Base-by-base conservation (phyloP, 1,139 yeast genomes). In the Yamadazyma trypodendri region DNA sequence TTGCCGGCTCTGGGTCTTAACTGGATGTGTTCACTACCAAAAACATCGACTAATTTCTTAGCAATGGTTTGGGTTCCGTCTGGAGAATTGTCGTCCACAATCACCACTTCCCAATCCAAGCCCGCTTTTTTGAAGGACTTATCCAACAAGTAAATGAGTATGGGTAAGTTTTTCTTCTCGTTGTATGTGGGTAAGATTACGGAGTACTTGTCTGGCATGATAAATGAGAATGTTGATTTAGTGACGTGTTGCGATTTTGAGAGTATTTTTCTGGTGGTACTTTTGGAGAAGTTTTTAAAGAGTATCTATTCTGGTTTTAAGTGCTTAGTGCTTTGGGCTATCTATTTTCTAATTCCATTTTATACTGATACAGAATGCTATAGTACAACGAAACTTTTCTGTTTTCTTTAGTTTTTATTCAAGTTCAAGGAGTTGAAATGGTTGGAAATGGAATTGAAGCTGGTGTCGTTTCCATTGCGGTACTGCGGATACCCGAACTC, bases 11-110 rank as follows among this genome's bases (percentile, higher is more conserved):
- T 77, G 17, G 92, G 80, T 57, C 83, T 74, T 55, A 84, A 72
- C 45, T 80, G 75, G 41, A 84, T 78, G 50, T 75, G 84, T 24
- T 81, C 75, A 16, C 63, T 55, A 12, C 92, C 92, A 55, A 81
- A 84, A 12, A 81, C 67, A 31, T 66, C 62, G 49, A 81, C 75
- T 50, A 84, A 69, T 61, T 84, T 77, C 48, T 76, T 70, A 48
- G 90, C 90, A 36, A 84, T 71, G 21, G 77, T 83, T 58, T 82
- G 90, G 14, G 94, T 84, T 13, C 92, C 92, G 58, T 84, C 94
- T 32, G 94, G 94, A 3, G 90, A 82, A 46, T 77, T 80, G 55
- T 84, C 94, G 54, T 84, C 94, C 37, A 84, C 92, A 55, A 84
- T 82, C 41, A 84, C 66, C 18, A 84, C 77, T 58, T 84, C 94